Percentiles rank a stretch among this genome's conserved stretches.
phyloP scores from a whole-genome alignment of 768 basidiomycete species.

The Rhodotorula kratochvilovae region DNA sequence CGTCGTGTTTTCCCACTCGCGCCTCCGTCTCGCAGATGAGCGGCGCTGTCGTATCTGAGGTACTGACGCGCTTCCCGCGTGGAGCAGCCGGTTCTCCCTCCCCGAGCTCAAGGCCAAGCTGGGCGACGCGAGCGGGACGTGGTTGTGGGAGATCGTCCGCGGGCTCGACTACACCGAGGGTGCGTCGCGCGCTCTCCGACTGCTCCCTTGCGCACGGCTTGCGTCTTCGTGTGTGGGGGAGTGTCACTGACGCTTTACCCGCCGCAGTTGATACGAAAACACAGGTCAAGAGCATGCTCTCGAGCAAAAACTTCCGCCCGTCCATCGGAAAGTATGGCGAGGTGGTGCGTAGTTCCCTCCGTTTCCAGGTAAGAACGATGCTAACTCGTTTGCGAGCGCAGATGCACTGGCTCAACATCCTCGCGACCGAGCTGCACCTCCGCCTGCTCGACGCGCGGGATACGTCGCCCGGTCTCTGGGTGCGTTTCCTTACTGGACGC shows the following conservation, averaged over 20 bases:
- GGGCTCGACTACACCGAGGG: constrained; percentile 85
- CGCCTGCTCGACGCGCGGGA: constrained; percentile 77
- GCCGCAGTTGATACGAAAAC: constrained; percentile 76
- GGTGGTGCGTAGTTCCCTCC: constrained; percentile 50
- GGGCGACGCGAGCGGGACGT: constrained; percentile 55
- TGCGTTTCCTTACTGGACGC: background rate
- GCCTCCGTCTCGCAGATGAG: no score
- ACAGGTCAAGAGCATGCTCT: constrained; percentile 82
- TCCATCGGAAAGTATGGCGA: constrained; percentile 68
- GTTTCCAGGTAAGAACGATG: no score
- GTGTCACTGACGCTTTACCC: background rate
- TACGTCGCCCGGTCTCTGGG: constrained; percentile 55
- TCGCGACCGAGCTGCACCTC: constrained; percentile 82
- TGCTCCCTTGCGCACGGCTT: no score
- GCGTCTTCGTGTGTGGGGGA: no score
- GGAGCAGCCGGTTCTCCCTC: constrained; percentile 45
- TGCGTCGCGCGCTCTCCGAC: constrained; percentile 44
- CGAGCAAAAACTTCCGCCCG: constrained; percentile 85
- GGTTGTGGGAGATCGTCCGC: constrained; percentile 86
- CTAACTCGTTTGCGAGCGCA: background rate
- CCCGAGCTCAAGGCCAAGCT: constrained; percentile 51
- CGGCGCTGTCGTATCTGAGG: no score
- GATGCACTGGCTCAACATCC: constrained; percentile 80
- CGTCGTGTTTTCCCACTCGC: constrained; percentile 44
- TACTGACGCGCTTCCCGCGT: no score